A percentile compares a stretch with the other conserved stretches of the same genome.
These are phyloP conservation scores for Botryobasidium botryosum DNA, from an alignment of 768 basidiomycete genomes.

Conservation along the genomic window DNA sequence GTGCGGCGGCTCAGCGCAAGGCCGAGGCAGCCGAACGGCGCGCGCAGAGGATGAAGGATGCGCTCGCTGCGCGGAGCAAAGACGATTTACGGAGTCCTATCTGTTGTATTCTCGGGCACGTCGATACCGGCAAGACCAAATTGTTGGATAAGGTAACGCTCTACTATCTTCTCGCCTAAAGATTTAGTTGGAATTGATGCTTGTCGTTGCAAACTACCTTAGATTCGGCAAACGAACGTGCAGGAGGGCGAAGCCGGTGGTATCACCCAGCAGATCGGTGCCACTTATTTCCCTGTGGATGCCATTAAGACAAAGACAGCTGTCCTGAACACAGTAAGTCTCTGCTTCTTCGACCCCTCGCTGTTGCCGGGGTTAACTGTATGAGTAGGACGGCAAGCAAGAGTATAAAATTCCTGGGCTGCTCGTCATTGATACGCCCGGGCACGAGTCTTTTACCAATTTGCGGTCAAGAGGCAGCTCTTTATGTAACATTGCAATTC, in stretches of 20 bases:
- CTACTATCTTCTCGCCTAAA: neutral
- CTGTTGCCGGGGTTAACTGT: neutral
- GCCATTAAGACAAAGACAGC: slow-evolving; percentile 86
- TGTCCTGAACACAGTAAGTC: slow-evolving; percentile 69
- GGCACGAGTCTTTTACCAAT: slow-evolving; percentile 98
- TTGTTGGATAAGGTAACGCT: slow-evolving; percentile 78
- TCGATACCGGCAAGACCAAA: slow-evolving; percentile 99
- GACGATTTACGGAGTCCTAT: slow-evolving; percentile 91
- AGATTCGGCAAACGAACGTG: slow-evolving; percentile 99
- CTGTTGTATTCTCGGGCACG: slow-evolving; percentile 97
- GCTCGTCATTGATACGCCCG: slow-evolving; percentile 92
- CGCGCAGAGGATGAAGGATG: slow-evolving; percentile 65
- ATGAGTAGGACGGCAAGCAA: slow-evolving; percentile 24
- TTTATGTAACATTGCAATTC: slow-evolving; percentile 94
- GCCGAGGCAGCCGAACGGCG: slow-evolving; percentile 68
- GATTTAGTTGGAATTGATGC: neutral
- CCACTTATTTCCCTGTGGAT: slow-evolving; percentile 94
- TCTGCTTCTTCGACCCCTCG: neutral
- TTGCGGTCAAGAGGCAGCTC: slow-evolving; percentile 89
- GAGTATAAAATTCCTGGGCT: slow-evolving; percentile 97
- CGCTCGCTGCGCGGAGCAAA: slow-evolving; percentile 70
- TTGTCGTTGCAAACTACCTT: slow-evolving; percentile 4
- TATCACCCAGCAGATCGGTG: slow-evolving; percentile 99
- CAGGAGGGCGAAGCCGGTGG: slow-evolving; percentile 99
- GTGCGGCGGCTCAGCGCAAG: slow-evolving; percentile 51